These are phyloP conservation scores for Trichoderma pleuroti DNA, from an alignment of 2,329 filamentous ascomycete species.

Conservation along the genomic window DNA sequence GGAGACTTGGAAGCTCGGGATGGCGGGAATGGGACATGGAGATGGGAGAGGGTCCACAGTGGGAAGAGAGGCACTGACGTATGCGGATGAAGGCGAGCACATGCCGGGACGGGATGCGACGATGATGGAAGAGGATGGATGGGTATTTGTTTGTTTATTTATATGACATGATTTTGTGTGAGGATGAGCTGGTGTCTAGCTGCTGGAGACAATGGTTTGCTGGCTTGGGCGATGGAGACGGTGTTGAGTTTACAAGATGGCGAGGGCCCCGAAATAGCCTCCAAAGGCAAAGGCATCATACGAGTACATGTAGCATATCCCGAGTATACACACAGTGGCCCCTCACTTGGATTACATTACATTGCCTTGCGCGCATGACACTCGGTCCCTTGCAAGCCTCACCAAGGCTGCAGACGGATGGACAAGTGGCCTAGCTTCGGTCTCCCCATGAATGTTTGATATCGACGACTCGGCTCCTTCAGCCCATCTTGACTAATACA, in stretches of 20 bases:
- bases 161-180: not conserved
- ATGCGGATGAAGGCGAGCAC: not conserved
- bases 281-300: no score
- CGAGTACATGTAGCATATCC: not conserved
- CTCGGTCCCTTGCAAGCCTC: not conserved
- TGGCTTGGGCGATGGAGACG: not conserved
- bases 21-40: not conserved
- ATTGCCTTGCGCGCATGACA: not conserved
- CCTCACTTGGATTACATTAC: not conserved
- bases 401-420: not conserved
- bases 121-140: not conserved
- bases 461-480: not conserved
- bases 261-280: not conserved
- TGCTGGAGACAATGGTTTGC: not conserved
- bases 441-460: not conserved
- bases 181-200: not conserved
- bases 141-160: not conserved
- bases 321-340: not conserved
- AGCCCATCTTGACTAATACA: not conserved
- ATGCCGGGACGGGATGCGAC: not conserved
- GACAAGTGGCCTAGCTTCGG: not conserved
- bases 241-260: not conserved
- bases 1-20: conserved; percentile 8
- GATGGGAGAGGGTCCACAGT: not conserved
- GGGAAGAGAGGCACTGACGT: conserved; percentile 1